Base-by-base conservation (phyloP, 768 basidiomycete species). In the Podaxis sp. region DNA sequence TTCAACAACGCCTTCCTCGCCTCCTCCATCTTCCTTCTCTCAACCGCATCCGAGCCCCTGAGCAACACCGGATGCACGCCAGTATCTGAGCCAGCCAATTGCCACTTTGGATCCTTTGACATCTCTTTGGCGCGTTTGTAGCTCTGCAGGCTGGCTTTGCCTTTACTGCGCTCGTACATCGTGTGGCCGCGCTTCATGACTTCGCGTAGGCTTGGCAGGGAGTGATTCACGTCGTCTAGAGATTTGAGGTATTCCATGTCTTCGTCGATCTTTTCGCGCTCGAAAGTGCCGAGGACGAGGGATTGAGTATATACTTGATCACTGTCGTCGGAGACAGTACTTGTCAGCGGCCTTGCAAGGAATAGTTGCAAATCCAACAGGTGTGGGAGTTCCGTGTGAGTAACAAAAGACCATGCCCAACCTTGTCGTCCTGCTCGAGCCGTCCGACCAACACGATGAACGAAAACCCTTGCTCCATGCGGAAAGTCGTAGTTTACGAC, bases 401-500 rank as follows among this genome's bases (percentile, higher is more conserved):
- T 91, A 58, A 97, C 82, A 70, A 99, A 93, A 2, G 93, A 95
- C 93, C 94, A 98, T 1, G 96, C 96, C 90, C 94, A 95, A 36
- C 97, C 97, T 70, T 88, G 89, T 59, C 95, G 82, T 13, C 97
- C 97, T 1, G 96, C 96, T 70, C 97, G 85, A 5, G 97, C 97
- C 4, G 97, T 98, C 63, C 97, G 87, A 51, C 97, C 97, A 24
- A 99, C 96, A 62, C 97, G 91, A 74, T 99, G 97, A 0, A 99
- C 88, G 67, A 98, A 99, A 11, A 97, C 88, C 61, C 96, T 81
- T 1, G 95, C 87, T 24, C 96, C 94, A 63, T 94, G 90, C 0
- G 97, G 97, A 67, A 99, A 98, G 69, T 99, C 97, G 74, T 96
- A 99, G 74, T 99, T 99, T 73, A 99, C 81, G 37, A 99, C 97